Conservation (phyloP, 225 moss, liverwort and hornwort species). For the Asterella californica region DNA sequence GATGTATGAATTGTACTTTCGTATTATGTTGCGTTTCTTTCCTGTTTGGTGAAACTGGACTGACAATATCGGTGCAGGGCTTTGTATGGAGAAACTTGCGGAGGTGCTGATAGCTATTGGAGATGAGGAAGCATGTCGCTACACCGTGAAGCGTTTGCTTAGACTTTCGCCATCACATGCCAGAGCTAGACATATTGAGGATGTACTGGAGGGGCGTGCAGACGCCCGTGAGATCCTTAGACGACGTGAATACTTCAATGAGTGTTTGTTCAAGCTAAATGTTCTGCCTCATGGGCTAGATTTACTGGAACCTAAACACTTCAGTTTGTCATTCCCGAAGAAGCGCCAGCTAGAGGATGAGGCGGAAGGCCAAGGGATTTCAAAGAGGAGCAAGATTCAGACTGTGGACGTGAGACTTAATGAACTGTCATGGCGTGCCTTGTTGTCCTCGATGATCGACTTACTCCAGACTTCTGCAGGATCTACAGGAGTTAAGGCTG, state of each 20-base stretch:
- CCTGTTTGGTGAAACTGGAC: background rate
- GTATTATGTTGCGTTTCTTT: background rate
- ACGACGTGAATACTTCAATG: slow-evolving; percentile 34
- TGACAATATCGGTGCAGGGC: slow-evolving; percentile 48
- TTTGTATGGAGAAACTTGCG: slow-evolving; percentile 95
- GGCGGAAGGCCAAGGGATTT: slow-evolving; percentile 42
- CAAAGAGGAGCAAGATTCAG: slow-evolving; percentile 62
- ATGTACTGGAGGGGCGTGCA: slow-evolving; percentile 62
- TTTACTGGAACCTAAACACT: slow-evolving; percentile 75
- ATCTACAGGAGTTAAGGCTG: background rate
- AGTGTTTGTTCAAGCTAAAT: slow-evolving; percentile 42
- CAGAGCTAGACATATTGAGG: slow-evolving; percentile 69
- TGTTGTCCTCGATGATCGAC: slow-evolving; percentile 61
- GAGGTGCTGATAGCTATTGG: slow-evolving; percentile 93
- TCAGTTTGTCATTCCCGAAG: slow-evolving; percentile 67
- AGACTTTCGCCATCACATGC: slow-evolving; percentile 73
- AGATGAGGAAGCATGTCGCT: slow-evolving; percentile 86
- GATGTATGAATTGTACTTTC: background rate
- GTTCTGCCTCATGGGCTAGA: slow-evolving; percentile 69
- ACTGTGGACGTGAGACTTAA: slow-evolving; percentile 57
- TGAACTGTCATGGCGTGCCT: slow-evolving; percentile 76
- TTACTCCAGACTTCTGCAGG: slow-evolving; percentile 24
- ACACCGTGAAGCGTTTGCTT: slow-evolving; percentile 70
- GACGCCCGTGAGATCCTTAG: slow-evolving; percentile 39
- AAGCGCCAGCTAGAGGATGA: slow-evolving; percentile 62